Base-by-base conservation (phyloP, 805 yeast species). In the Lipomyces yamadae region DNA sequence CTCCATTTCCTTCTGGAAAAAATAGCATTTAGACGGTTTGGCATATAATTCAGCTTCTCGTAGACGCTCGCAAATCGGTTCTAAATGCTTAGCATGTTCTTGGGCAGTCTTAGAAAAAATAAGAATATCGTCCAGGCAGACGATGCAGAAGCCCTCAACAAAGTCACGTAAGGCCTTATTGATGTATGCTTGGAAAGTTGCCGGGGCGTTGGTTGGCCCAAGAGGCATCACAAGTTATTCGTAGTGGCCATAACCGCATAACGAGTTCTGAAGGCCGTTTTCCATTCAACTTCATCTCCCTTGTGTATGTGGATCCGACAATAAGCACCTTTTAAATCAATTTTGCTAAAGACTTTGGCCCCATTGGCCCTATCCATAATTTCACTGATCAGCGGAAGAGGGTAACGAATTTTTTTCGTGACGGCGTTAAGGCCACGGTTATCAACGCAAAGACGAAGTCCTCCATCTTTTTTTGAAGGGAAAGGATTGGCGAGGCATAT, bases 221-320 rank as follows among this genome's bases (percentile, higher is more conserved):
- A 70, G 69, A 2, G 73, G 72, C 69, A 69, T 68, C 5, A 68
- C 70, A 4, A 35, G 50, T 65, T 67, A 71, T 48, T 69, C 63
- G 56, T 39, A 72, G 24, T 63, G 56, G 11, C 71, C 73, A 7
- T 13, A 3, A 2, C 52, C 34, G 0, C 73, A 7, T 13, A 3
- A 2, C 52, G 39, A 0, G 71, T 61, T 1, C 34, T 55, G 42
- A 72, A 72, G 15, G 73, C 71, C 4, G 73, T 71, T 24, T 13
- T 7, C 33, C 54, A 37, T 15, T 60, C 63, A 10, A 2, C 57
- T 15, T 60, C 63, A 10, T 30, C 57, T 13, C 54, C 63, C 11
- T 48, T 34, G 57, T 15, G 34, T 2, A 60, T 30, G 6, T 62
- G 59, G 30, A 60, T 15, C 1, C 54, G 63, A 15, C 57, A 62